Base-by-base conservation (phyloP, 2,329 filamentous ascomycete genomes). In the Myriangium duriaei region DNA sequence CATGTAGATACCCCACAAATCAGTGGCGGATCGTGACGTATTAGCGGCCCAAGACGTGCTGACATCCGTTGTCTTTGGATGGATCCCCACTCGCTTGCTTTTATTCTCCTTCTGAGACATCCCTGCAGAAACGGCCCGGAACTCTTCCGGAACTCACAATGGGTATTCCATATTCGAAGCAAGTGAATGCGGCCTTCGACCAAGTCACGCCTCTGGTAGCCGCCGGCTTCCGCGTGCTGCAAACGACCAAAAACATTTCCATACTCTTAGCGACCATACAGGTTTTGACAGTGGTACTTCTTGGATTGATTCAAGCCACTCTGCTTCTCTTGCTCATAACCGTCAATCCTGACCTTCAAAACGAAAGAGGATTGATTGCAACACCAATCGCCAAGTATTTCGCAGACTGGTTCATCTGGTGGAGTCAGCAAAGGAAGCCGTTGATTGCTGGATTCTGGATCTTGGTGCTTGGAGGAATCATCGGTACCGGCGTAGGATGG, bases 121-220 rank as follows among this genome's bases (percentile, higher is more conserved):
- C n/a, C n/a, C n/a, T n/a, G n/a, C n/a, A n/a, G n/a, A n/a, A n/a
- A n/a, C n/a, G n/a, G n/a, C n/a, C n/a, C n/a, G n/a, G n/a, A n/a
- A n/a, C n/a, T n/a, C n/a, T n/a, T n/a, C n/a, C n/a, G n/a, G n/a
- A n/a, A n/a, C n/a, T n/a, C 21, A 26, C 21, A n/a, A 70, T 70
- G 67, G 67, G 67, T 10, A 62, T 71, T 36, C 68, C 67, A 1
- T 71, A 69, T 53, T 68, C 63, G 11, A 62, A 61, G 47, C 59
- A 69, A 44, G 70, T 70, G 46, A 62, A 68, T 47, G 54, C 62
- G 2, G 67, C 67, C 26, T 69, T 71, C 50, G 62, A 66, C 42
- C 64, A 70, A 53, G 66, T 71, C 17, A 68, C 65, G 0, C 67
- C 68, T 0, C 62, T 71, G 4, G 66, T 69, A 3, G 63, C 61